Evolutionary conservation across 192 early-diverging fungal genomes (phyloP).

Genomic region (Funneliformis geosporum): DNA sequence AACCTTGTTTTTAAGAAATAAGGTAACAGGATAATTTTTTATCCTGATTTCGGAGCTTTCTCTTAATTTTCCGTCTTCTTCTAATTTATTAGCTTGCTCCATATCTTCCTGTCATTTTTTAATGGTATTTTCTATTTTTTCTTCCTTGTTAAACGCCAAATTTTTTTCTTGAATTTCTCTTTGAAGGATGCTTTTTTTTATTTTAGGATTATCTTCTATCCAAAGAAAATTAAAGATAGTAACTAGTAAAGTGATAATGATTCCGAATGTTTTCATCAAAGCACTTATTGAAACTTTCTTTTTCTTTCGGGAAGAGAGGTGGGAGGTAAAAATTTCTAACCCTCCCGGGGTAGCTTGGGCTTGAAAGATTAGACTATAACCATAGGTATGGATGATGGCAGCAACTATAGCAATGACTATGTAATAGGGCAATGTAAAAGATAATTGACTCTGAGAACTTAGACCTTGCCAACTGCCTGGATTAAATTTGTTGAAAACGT

Average conservation of each 20-base stretch:
- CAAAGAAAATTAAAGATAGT: not conserved
- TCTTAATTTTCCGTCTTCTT: constrained; percentile 15
- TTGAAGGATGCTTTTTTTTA: constrained; percentile 4
- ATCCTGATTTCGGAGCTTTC: not conserved
- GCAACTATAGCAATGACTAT: constrained; percentile 17
- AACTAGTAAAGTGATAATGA: constrained; percentile 11
- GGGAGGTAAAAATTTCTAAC: constrained; percentile 19
- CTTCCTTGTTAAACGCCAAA: not conserved
- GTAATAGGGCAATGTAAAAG: constrained; percentile 22
- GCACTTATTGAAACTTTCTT: constrained; percentile 5
- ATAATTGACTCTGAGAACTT: not conserved
- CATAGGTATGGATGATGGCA: constrained; percentile 21
- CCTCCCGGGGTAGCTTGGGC: constrained; percentile 12
- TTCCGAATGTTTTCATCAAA: constrained; percentile 7
- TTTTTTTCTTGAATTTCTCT: constrained; percentile 1
- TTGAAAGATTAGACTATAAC: constrained; percentile 27
- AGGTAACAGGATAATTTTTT: not conserved
- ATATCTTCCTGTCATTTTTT: not conserved
- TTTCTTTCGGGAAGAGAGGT: constrained; percentile 2
- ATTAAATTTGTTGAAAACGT: constrained; percentile 17
- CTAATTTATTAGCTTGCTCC: not conserved
- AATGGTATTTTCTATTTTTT: not conserved
- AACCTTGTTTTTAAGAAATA: constrained; percentile 15
- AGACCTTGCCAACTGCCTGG: constrained; percentile 24
- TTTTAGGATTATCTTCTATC: constrained; percentile 15